Conservation (phyloP, 768 basidiomycete species). For the Agaricus subrufescens region DNA sequence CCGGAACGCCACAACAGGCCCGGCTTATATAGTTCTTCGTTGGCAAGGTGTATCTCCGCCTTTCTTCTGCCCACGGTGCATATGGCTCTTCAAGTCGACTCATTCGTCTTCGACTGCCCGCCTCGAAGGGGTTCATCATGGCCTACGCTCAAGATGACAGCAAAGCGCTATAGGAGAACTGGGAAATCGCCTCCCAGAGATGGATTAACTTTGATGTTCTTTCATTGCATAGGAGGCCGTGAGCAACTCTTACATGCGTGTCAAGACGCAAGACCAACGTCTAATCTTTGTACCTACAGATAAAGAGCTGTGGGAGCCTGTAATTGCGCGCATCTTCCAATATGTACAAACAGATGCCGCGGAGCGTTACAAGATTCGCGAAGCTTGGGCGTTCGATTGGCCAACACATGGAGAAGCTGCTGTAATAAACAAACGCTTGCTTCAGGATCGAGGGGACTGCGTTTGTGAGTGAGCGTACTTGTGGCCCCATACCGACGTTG, state of each 20-base stretch:
- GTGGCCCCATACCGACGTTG: background rate
- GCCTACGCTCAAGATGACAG: slow-evolving; percentile 33
- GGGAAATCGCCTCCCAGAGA: slow-evolving; percentile 19
- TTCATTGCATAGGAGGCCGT: slow-evolving; percentile 46
- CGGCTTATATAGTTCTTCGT: too few relatives aligned
- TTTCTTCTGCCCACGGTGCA: too few relatives aligned
- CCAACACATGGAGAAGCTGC: slow-evolving; percentile 47
- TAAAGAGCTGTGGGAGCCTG: slow-evolving; percentile 54
- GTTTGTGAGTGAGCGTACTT: slow-evolving; percentile 27
- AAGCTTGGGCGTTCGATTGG: slow-evolving; percentile 50
- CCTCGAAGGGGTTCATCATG: slow-evolving; percentile 10
- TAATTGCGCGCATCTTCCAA: slow-evolving; percentile 33
- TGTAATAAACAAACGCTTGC: slow-evolving; percentile 31
- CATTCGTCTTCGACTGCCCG: slow-evolving; percentile 18
- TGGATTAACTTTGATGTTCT: slow-evolving; percentile 41
- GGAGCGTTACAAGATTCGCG: slow-evolving; percentile 24
- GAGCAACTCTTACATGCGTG: slow-evolving; percentile 14
- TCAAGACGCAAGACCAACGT: background rate
- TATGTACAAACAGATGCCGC: slow-evolving; percentile 18
- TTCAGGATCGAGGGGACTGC: slow-evolving; percentile 25
- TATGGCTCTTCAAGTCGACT: slow-evolving; percentile 4
- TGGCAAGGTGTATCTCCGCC: too few relatives aligned
- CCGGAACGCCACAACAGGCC: too few relatives aligned
- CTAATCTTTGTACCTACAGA: slow-evolving; percentile 25
- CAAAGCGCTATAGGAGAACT: slow-evolving; percentile 35